Percentiles rank a stretch among this genome's conserved stretches.
These are phyloP conservation scores for Penicillium riverlandense DNA, from an alignment of 495 filamentous ascomycete genomes.

Conservation along the genomic window DNA sequence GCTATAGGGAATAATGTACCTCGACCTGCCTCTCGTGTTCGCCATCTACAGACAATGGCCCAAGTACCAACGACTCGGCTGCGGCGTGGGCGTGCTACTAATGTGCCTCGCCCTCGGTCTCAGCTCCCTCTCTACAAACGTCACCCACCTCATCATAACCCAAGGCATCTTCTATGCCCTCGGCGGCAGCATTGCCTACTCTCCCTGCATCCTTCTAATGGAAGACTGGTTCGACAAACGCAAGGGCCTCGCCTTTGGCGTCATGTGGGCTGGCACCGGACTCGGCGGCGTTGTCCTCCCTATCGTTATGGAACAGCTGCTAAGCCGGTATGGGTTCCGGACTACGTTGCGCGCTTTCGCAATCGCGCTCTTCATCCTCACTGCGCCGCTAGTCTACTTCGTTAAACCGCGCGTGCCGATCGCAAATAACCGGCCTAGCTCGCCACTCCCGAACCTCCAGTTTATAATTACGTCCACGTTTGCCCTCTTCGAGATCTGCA, in stretches of 20 bases:
- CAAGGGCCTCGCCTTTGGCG: constrained; percentile 9
- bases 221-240: constrained; percentile 11
- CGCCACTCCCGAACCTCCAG: constrained; percentile 16
- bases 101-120: constrained; percentile 9
- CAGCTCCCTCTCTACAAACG: constrained; percentile 8
- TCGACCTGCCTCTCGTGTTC: constrained; percentile 6
- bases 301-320: constrained; percentile 36
- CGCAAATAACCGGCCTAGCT: not conserved
- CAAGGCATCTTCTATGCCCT: constrained; percentile 10
- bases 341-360: constrained; percentile 43
- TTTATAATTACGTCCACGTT: constrained; percentile 42
- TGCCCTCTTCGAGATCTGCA: constrained; percentile 41
- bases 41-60: not conserved
- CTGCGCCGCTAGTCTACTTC: constrained; percentile 45
- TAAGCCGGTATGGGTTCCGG: constrained; percentile 43
- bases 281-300: constrained; percentile 37
- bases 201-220: constrained; percentile 6
- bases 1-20: constrained; percentile 6
- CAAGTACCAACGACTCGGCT: constrained; percentile 2
- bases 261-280: constrained; percentile 29
- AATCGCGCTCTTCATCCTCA: constrained; percentile 32
- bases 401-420: constrained; percentile 22
- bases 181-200: constrained; percentile 10
- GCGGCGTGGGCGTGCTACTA: constrained; percentile 1
- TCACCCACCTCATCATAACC: constrained; percentile 9